These are phyloP conservation scores for Rhynchosporium graminicola DNA, from an alignment of 2,329 filamentous ascomycete species.

Conservation along the genomic window DNA sequence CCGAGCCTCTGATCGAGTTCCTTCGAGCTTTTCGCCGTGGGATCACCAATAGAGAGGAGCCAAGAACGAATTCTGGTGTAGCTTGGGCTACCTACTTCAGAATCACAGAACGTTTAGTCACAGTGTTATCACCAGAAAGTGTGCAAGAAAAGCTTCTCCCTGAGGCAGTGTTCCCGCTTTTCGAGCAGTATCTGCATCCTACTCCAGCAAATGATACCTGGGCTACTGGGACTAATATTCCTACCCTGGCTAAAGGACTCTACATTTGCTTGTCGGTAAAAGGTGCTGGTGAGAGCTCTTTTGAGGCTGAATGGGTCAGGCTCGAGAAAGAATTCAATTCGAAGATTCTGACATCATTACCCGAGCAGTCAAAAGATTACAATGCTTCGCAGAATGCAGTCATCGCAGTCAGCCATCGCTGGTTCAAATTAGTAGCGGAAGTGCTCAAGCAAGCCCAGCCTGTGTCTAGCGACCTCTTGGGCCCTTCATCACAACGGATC, in stretches of 20 bases:
- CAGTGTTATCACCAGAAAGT: conserved; percentile 48
- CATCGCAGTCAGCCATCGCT: conserved; percentile 65
- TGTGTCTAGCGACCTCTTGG: conserved; percentile 19
- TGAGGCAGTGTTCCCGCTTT: conserved; percentile 55
- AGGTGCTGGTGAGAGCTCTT: conserved; percentile 47
- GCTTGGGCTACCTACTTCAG: conserved; percentile 79
- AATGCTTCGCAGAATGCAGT: conserved; percentile 69
- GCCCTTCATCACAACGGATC: conserved; percentile 29
- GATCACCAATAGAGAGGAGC: conserved; percentile 73
- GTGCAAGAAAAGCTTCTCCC: conserved; percentile 48
- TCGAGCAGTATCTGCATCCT: conserved; percentile 53
- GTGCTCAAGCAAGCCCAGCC: conserved; percentile 37
- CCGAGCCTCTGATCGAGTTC: conserved; percentile 59
- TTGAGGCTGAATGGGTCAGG: conserved; percentile 61
- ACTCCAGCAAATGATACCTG: conserved; percentile 27
- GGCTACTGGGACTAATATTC: conserved; percentile 27
- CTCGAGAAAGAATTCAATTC: conserved; percentile 64
- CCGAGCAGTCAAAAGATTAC: conserved; percentile 79
- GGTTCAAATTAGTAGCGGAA: conserved; percentile 52
- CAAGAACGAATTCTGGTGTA: conserved; percentile 62
- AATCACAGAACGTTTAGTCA: conserved; percentile 56
- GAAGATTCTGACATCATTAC: conserved; percentile 71
- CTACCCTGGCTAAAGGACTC: conserved; percentile 47
- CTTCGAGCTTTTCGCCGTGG: conserved; percentile 70
- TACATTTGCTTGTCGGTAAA: conserved; percentile 46